Evolutionary conservation across 225 moss, liverwort and hornwort species (phyloP).

Genomic region (Pseudisothecium myosuroides): DNA sequence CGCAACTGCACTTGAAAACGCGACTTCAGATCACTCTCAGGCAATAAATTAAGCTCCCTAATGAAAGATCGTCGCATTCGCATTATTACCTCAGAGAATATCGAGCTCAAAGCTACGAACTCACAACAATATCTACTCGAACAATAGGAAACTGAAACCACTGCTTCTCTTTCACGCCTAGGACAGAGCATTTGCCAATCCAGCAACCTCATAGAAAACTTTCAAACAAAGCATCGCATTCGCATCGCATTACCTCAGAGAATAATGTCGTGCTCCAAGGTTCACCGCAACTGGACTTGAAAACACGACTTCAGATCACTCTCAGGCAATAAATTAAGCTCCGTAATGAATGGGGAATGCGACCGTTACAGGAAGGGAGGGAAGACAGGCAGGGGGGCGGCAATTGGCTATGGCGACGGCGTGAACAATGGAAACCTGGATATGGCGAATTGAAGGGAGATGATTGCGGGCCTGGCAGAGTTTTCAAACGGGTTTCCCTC

Average conservation of each 20-base stretch:
- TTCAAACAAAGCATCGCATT: background rate
- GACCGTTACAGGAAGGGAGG: conserved; percentile 3
- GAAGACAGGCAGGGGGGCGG: too few species aligned
- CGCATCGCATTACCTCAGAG: background rate
- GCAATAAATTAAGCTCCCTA: too few species aligned
- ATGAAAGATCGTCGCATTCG: too few species aligned
- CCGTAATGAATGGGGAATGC: background rate
- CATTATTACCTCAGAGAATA: too few species aligned
- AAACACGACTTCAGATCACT: too few species aligned
- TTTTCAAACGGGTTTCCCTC: background rate
- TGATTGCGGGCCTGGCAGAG: background rate
- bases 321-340: background rate
- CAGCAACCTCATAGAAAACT: background rate
- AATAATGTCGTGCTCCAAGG: background rate
- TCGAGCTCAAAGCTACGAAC: too few species aligned
- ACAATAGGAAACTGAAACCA: too few species aligned
- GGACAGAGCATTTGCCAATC: too few species aligned
- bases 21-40: too few species aligned
- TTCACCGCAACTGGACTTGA: background rate
- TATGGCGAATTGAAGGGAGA: background rate
- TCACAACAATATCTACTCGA: background rate
- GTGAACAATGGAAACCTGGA: background rate
- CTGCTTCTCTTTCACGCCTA: background rate
- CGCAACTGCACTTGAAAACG: background rate
- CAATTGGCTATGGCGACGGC: background rate